Conservation (phyloP, 768 basidiomycete species). For the Amanita polypyramis region DNA sequence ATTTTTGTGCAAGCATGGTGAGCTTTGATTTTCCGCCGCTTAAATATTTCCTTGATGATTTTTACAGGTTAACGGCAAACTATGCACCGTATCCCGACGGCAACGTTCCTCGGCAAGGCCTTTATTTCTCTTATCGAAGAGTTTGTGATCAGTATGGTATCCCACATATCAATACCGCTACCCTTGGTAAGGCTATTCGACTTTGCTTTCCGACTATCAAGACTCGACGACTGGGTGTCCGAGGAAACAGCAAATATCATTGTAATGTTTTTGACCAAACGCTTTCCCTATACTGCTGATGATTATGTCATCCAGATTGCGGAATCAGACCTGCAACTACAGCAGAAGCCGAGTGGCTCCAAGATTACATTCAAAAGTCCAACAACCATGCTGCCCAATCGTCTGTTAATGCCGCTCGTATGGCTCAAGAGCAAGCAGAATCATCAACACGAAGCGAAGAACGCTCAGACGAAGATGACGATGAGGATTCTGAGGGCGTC, state of each 20-base stretch:
- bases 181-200: constrained; percentile 89
- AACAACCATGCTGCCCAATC: constrained; percentile 77
- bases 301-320: constrained; percentile 52
- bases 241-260: constrained; percentile 96
- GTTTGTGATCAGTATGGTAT: constrained; percentile 90
- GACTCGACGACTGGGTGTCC: constrained; percentile 83
- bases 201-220: constrained; percentile 93
- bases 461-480: constrained; percentile 75
- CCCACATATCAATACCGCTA: constrained; percentile 92
- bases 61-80: constrained; percentile 69
- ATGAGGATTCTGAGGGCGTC: constrained; percentile 72
- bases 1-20: constrained; percentile 91
- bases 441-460: constrained; percentile 51
- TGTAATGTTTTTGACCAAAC: constrained; percentile 36
- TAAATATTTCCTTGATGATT: constrained; percentile 9
- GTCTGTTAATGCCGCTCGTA: constrained; percentile 64
- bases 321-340: constrained; percentile 88
- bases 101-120: constrained; percentile 87
- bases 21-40: constrained; percentile 17
- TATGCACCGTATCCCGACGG: constrained; percentile 89
- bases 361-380: constrained; percentile 85
- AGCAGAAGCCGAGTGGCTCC: constrained; percentile 85
- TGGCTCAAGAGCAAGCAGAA: constrained; percentile 63
- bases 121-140: constrained; percentile 87
- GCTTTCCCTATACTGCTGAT: constrained; percentile 5